A percentile compares a stretch with the other conserved stretches of the same genome.
Evolutionary conservation across 179 eudicot species (phyloP).

Genomic region (Amaranthus tricolor): DNA sequence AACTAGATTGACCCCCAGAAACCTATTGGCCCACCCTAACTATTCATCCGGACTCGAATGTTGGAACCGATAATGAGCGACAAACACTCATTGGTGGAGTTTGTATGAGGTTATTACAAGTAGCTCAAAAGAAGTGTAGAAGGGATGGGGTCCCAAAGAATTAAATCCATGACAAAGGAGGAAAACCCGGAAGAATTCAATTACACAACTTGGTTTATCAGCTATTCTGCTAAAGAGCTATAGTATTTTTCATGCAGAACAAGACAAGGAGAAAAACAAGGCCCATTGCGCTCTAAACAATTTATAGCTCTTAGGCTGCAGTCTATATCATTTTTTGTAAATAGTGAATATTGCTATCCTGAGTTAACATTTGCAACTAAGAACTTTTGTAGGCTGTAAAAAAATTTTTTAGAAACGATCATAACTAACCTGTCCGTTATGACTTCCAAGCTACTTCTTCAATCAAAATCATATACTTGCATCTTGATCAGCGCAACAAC

Average conservation of each 20-base stretch:
- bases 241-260: not conserved
- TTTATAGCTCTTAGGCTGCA: not conserved
- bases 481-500: not conserved
- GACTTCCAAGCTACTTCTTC: not conserved
- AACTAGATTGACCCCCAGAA: too few relatives aligned
- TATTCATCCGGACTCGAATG: too few relatives aligned
- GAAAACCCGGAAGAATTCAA: slow-evolving; percentile 7
- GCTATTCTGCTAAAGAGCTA: not conserved
- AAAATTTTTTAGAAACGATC: not conserved
- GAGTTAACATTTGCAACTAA: not conserved
- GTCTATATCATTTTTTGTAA: not conserved
- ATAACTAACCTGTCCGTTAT: not conserved
- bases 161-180: slow-evolving; percentile 13
- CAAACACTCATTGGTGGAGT: too few relatives aligned
- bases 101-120: not conserved
- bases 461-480: not conserved
- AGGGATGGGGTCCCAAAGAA: not conserved
- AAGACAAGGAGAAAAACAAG: not conserved
- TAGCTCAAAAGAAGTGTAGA: not conserved
- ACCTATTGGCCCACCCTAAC: too few relatives aligned
- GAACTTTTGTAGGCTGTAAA: not conserved
- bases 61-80: too few relatives aligned
- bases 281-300: not conserved
- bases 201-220: not conserved
- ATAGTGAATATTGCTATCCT: not conserved